A percentile compares a stretch with the other conserved stretches of the same genome.
phyloP scores from a whole-genome alignment of 805 yeast species.

The Candida boidinii region DNA sequence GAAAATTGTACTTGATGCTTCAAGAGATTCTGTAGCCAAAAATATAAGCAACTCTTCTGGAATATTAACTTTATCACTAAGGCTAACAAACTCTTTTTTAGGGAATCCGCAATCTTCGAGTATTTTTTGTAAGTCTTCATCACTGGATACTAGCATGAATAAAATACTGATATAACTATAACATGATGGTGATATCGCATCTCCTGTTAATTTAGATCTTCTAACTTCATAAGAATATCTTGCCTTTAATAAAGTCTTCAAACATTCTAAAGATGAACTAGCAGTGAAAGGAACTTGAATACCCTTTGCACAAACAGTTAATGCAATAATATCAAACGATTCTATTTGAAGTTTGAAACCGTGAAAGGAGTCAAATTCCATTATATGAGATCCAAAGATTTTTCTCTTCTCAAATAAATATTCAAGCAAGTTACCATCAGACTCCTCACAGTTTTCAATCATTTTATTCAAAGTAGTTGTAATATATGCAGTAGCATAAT shows the following conservation, averaged over 20 bases:
- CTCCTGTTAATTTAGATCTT: constrained; percentile 12
- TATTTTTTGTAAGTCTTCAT: constrained; percentile 24
- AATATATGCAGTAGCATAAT: constrained; percentile 25
- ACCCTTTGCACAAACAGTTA: constrained; percentile 46
- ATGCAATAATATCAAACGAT: constrained; percentile 44
- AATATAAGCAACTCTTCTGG: constrained; percentile 24
- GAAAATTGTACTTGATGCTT: constrained; percentile 10
- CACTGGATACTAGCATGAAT: constrained; percentile 26
- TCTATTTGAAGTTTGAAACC: constrained; percentile 29
- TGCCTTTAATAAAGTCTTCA: constrained; percentile 34
- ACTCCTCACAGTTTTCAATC: constrained; percentile 21
- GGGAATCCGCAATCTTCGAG: constrained; percentile 26
- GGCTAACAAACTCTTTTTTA: constrained; percentile 20
- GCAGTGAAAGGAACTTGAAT: constrained; percentile 49
- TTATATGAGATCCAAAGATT: constrained; percentile 32
- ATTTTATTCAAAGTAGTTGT: constrained; percentile 25
- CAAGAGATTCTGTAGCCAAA: constrained; percentile 1
- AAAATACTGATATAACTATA: constrained; percentile 22
- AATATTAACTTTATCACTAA: constrained; percentile 26
- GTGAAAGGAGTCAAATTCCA: constrained; percentile 32
- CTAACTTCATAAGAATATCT: constrained; percentile 27
- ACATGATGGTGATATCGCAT: constrained; percentile 12
- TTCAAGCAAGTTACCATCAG: constrained; percentile 20
- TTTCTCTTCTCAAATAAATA: constrained; percentile 22
- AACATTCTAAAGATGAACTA: constrained; percentile 35